A percentile compares a stretch with the other conserved stretches of the same genome.
These are phyloP conservation scores for Verticillium isaacii DNA, from an alignment of 2,329 filamentous ascomycete species.

Conservation along the genomic window DNA sequence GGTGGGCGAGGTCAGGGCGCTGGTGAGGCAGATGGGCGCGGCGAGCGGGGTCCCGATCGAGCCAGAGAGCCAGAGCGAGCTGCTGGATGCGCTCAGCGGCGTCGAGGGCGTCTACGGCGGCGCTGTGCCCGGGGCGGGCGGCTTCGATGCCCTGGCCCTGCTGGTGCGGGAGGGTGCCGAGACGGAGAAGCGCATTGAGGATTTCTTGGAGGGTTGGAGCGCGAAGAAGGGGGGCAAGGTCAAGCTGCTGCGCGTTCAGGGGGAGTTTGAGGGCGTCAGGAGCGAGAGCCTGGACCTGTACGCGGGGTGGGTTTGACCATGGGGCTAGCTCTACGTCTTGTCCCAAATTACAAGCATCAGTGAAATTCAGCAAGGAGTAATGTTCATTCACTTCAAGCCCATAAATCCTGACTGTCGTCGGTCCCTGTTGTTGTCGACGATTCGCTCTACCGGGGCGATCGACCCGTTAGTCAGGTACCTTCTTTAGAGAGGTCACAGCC, in stretches of 20 bases:
- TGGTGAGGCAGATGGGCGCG: conserved; percentile 73
- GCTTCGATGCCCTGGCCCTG: conserved; percentile 84
- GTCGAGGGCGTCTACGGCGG: conserved; percentile 82
- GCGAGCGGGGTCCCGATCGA: conserved; percentile 81
- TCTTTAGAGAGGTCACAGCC: too few relatives aligned
- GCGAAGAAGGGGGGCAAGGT: conserved; percentile 56
- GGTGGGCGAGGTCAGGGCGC: conserved; percentile 47
- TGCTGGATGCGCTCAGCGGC: conserved; percentile 70
- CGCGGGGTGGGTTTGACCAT: conserved; percentile 32
- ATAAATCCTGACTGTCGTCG: too few relatives aligned
- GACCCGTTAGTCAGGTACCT: too few relatives aligned
- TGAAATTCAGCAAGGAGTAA: too few relatives aligned
- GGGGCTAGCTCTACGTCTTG: too few relatives aligned
- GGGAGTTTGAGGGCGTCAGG: conserved; percentile 65
- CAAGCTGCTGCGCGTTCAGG: conserved; percentile 62
- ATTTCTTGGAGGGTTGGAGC: conserved; percentile 63
- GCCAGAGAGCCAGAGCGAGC: conserved; percentile 75
- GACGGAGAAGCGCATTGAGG: conserved; percentile 55
- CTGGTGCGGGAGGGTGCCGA: conserved; percentile 69
- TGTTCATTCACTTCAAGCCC: too few relatives aligned
- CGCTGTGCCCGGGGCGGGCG: conserved; percentile 90
- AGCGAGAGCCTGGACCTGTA: conserved; percentile 40
- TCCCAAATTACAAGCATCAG: too few relatives aligned
- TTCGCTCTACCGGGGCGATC: too few relatives aligned
- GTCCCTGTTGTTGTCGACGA: too few relatives aligned